These are phyloP conservation scores for Aspergillus conjunctus DNA, from an alignment of 495 filamentous ascomycete species.

Conservation along the genomic window DNA sequence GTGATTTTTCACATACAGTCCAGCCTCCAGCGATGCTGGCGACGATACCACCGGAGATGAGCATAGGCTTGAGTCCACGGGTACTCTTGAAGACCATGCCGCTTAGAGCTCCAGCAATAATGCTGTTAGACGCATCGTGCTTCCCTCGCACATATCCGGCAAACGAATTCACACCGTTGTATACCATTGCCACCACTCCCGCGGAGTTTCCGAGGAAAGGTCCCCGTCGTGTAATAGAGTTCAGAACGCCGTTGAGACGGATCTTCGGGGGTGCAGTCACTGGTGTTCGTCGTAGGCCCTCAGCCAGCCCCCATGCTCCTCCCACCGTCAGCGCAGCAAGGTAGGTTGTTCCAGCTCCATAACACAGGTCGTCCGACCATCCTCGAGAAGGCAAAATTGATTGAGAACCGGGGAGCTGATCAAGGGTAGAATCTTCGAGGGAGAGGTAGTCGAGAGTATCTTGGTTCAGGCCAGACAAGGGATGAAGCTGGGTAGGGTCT, in stretches of 20 bases:
- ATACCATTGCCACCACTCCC: constrained; percentile 91
- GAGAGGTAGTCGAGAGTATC: constrained; percentile 89
- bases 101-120: constrained; percentile 79
- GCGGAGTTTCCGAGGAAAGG: constrained; percentile 97
- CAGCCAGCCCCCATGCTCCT: constrained; percentile 86
- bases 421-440: constrained; percentile 88
- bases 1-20: constrained; percentile 64
- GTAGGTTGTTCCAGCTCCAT: constrained; percentile 94
- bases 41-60: constrained; percentile 87
- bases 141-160: constrained; percentile 84
- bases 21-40: constrained; percentile 81
- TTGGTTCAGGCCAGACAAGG: constrained; percentile 91
- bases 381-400: constrained; percentile 90
- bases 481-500: constrained; percentile 87
- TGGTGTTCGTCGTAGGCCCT: constrained; percentile 77
- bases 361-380: constrained; percentile 97
- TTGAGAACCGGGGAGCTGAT: constrained; percentile 80
- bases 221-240: constrained; percentile 86
- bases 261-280: constrained; percentile 80
- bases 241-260: constrained; percentile 88
- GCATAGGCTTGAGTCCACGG: constrained; percentile 82
- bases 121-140: constrained; percentile 87
- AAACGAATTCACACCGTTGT: constrained; percentile 90
- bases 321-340: constrained; percentile 82
- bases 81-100: constrained; percentile 97